Base-by-base conservation (phyloP, 163 green algal species). In the Scenedesmus sp. region DNA sequence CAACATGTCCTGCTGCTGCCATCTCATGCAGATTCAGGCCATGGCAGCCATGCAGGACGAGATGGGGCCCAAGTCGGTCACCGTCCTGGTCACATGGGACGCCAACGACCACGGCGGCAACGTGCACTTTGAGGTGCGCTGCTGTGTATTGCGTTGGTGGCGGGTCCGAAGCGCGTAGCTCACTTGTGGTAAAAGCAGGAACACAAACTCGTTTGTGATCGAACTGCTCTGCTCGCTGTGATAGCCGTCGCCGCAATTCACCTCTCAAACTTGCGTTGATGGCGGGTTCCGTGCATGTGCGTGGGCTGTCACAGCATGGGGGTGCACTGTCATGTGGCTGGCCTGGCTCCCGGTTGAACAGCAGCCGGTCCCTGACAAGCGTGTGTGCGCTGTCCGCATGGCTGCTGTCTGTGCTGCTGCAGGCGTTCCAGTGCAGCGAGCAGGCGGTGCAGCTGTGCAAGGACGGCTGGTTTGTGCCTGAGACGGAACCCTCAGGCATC, bases 91-190 rank as follows among this genome's bases (percentile, higher is more conserved):
- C 80, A 96, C 95, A 44, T 93, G 94, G 43, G 87, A 92, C 79
- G 89, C 79, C 13, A 85, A 91, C 78, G 85, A 94, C 61, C 53
- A 94, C 3, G 91, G 91, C 42, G 93, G 93, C 30, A 90, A 99
- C 76, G 97, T 99, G 51, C 97, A 99, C 88, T 99, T 99, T 94
- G 98, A 99, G 94, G 94, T 95, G 61, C 44, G 92, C 22, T n/a
- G 12, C 40, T 78, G 46, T 10, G 10, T 42, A 59, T 24, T 53
- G 37, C 13, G 70, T 18, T 44, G 70, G 13, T 81, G 1, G 70
- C 15, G n/a, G n/a, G n/a, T n/a, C n/a, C n/a, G n/a, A n/a, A n/a
- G n/a, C n/a, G n/a, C n/a, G n/a, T n/a, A n/a, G n/a, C n/a, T n/a
- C n/a, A n/a, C n/a, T n/a, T n/a, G n/a, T n/a, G n/a, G n/a, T n/a